A percentile compares a stretch with the other conserved stretches of the same genome.
These are phyloP conservation scores for Paraphaeosphaeria minitans DNA, from an alignment of 2,329 filamentous ascomycete genomes.

Conservation along the genomic window DNA sequence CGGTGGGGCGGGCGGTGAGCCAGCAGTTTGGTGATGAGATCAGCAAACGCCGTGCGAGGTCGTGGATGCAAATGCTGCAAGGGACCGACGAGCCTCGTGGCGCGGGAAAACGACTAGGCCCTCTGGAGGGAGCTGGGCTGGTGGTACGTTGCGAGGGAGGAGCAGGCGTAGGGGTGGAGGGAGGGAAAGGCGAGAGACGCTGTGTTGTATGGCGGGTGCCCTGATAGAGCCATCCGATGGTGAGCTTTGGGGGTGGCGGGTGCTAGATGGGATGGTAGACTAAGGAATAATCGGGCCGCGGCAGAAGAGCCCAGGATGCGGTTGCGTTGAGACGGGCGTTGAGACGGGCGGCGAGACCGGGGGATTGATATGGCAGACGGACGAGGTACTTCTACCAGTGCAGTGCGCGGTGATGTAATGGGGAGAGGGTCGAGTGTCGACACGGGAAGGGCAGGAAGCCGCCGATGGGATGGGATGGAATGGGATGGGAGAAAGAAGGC, in stretches of 20 bases:
- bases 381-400: not conserved
- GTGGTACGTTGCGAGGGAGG: conserved; percentile 34
- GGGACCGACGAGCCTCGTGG: conserved; percentile 14
- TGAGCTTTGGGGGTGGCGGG: conserved; percentile 17
- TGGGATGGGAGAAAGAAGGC: not conserved
- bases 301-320: not conserved
- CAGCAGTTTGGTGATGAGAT: conserved; percentile 16
- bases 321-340: not conserved
- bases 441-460: not conserved
- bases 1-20: conserved; percentile 6
- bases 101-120: conserved; percentile 29
- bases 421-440: not conserved
- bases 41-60: conserved; percentile 14
- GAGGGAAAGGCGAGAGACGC: conserved; percentile 27
- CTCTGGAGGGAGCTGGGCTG: conserved; percentile 44
- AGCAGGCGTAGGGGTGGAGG: conserved; percentile 24
- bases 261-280: not conserved
- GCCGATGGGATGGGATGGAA: too few species aligned
- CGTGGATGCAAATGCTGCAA: conserved; percentile 3
- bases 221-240: conserved; percentile 42
- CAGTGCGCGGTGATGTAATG: conserved; percentile 6
- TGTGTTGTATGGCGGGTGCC: conserved; percentile 23
- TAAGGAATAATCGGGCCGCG: conserved; percentile 1
- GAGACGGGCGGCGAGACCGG: not conserved
- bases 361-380: not conserved